Conservation (phyloP, 179 eudicot genomes). For the Actinidia arguta region DNA sequence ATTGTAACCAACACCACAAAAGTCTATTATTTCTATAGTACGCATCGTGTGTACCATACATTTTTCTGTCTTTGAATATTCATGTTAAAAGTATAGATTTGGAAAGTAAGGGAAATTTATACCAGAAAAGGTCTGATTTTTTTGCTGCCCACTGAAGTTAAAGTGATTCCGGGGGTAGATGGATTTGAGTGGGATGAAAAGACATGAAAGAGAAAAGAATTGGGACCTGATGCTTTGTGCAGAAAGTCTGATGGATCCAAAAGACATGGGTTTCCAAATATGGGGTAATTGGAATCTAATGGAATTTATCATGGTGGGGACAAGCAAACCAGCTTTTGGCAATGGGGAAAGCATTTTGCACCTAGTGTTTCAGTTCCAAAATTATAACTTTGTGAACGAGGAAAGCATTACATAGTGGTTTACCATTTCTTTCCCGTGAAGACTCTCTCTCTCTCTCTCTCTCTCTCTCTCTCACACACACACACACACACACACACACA, state of each 20-base stretch:
- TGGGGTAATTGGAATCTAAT: constrained; percentile 2
- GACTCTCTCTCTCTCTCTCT: too few relatives aligned
- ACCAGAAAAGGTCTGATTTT: background rate
- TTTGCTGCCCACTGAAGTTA: background rate
- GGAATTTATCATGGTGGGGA: constrained; percentile 17
- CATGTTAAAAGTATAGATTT: background rate
- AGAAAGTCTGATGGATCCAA: constrained; percentile 7
- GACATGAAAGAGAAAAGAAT: background rate
- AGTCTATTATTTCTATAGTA: too few relatives aligned
- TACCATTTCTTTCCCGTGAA: background rate
- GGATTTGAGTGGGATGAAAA: constrained; percentile 4
- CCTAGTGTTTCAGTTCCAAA: background rate
- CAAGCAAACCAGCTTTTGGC: constrained; percentile 17
- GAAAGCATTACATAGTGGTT: background rate
- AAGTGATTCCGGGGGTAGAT: constrained; percentile 16
- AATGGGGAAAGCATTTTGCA: constrained; percentile 20
- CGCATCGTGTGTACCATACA: too few relatives aligned
- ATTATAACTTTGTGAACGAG: background rate
- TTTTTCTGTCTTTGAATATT: constrained; percentile 26
- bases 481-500: too few relatives aligned
- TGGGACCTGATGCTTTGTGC: constrained; percentile 25
- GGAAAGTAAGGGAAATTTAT: constrained; percentile 12
- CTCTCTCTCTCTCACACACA: too few relatives aligned
- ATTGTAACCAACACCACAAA: too few relatives aligned
- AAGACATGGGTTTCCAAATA: background rate